Conservation (phyloP, 2,329 filamentous ascomycete species). For the Diaporthe eres region DNA sequence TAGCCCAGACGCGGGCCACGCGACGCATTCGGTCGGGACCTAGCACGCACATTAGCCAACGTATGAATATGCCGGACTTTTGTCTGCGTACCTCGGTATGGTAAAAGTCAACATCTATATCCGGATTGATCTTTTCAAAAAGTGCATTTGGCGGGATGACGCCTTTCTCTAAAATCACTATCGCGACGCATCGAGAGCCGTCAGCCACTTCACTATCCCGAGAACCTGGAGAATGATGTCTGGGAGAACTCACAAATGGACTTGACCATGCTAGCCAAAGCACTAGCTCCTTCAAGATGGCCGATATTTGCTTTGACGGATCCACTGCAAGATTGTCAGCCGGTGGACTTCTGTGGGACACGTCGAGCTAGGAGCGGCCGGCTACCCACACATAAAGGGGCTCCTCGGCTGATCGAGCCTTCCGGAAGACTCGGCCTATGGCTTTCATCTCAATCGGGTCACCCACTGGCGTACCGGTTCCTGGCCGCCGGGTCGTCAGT, state of each 20-base stretch:
- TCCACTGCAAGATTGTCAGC: conserved; percentile 29
- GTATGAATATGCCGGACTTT: background rate
- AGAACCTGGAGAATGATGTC: background rate
- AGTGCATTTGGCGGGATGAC: conserved; percentile 41
- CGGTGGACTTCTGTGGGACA: background rate
- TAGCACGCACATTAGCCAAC: background rate
- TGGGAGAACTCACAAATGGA: conserved; percentile 19
- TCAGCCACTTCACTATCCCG: background rate
- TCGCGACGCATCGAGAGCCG: background rate
- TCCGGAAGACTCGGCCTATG: conserved; percentile 38
- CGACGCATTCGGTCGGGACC: background rate
- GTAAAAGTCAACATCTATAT: conserved; percentile 32
- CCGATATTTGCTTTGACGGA: conserved; percentile 46
- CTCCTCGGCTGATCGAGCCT: conserved; percentile 28
- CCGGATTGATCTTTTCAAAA: conserved; percentile 43
- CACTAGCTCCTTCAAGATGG: conserved; percentile 44
- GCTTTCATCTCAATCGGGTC: conserved; percentile 41
- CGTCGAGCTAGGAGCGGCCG: background rate
- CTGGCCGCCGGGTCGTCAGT: background rate
- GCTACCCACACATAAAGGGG: conserved; percentile 41
- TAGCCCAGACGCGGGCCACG: conserved; percentile 12
- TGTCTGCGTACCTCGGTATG: background rate
- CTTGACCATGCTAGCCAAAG: conserved; percentile 45
- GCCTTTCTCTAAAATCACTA: conserved; percentile 42
- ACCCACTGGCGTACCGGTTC: conserved; percentile 39